phyloP scores from a whole-genome alignment of 441 rosid species.

The Theobroma grandiflorum region DNA sequence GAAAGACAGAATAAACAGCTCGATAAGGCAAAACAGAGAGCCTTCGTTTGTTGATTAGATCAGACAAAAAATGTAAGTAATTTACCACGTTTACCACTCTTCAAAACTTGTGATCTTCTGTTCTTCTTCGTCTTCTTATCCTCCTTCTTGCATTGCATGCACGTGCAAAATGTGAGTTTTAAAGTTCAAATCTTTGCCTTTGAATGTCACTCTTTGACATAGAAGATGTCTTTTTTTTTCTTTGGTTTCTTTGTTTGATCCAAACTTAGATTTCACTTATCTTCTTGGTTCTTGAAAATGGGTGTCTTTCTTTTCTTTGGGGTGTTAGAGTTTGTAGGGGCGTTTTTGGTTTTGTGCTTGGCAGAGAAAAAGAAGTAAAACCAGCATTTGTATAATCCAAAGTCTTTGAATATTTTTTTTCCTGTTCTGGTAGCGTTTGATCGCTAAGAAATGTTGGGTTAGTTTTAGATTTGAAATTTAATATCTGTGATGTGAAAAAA shows the following conservation, averaged over 20 bases:
- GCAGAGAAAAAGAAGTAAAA: slow-evolving; percentile 14
- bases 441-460: not conserved
- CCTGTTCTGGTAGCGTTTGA: not conserved
- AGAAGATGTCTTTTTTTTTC: slow-evolving; percentile 2
- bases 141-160: slow-evolving; percentile 25
- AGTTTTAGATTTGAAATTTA: slow-evolving; percentile 26
- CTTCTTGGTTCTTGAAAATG: slow-evolving; percentile 25
- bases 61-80: slow-evolving; percentile 52
- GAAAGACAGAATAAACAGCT: slow-evolving; percentile 5
- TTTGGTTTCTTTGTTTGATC: slow-evolving; percentile 19
- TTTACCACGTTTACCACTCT: slow-evolving; percentile 14
- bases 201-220: not conserved
- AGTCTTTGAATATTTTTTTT: not conserved
- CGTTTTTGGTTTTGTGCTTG: slow-evolving; percentile 26
- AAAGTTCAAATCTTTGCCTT: slow-evolving; percentile 2
- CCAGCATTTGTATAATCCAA: not conserved
- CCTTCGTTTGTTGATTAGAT: slow-evolving; percentile 34
- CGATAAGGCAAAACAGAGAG: slow-evolving; percentile 34
- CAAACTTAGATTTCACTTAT: slow-evolving; percentile 20
- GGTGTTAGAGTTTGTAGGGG: not conserved
- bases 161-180: slow-evolving; percentile 11
- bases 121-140: slow-evolving; percentile 22
- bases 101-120: not conserved
- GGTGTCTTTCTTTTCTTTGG: not conserved
- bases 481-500: slow-evolving; percentile 7